These are phyloP conservation scores for Colletotrichum caudatum DNA, from an alignment of 2,329 filamentous ascomycete genomes.

Conservation along the genomic window DNA sequence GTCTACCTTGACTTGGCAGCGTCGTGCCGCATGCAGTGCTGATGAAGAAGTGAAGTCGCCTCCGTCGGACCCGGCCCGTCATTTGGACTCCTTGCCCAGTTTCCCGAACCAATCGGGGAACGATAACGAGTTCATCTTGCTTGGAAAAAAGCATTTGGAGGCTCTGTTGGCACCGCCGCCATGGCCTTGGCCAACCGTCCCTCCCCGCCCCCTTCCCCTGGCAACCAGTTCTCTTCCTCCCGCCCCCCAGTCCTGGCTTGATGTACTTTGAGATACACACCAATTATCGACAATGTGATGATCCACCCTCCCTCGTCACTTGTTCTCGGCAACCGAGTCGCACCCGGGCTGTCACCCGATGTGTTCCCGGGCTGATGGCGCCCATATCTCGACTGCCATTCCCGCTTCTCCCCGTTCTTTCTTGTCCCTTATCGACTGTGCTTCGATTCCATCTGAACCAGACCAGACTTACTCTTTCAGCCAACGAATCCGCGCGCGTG, in stretches of 20 bases:
- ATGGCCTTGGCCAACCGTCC: not conserved
- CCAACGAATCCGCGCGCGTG: not conserved
- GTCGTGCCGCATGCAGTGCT: not conserved
- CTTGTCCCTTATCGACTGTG: not conserved
- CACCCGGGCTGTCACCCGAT: constrained; percentile 5
- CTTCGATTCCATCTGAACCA: constrained; percentile 2
- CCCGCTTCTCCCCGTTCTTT: not conserved
- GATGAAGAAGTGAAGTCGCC: not conserved
- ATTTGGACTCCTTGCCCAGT: too few species aligned
- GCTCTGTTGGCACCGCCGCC: not conserved
- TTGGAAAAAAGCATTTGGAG: constrained; percentile 11
- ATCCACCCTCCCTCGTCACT: constrained; percentile 25
- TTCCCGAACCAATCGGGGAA: not conserved
- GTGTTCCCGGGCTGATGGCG: constrained; percentile 6
- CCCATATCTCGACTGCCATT: constrained; percentile 18
- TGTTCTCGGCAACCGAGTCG: constrained; percentile 25
- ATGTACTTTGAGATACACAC: constrained; percentile 12
- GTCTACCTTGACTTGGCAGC: not conserved
- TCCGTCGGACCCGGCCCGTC: not conserved
- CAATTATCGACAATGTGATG: not conserved
- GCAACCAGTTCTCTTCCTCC: not conserved
- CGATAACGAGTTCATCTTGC: not conserved
- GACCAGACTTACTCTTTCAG: not conserved
- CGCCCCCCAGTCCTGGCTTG: constrained; percentile 11
- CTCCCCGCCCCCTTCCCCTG: not conserved